These are phyloP conservation scores for Camelina laxa DNA, from an alignment of 345 rosid species.

Conservation along the genomic window DNA sequence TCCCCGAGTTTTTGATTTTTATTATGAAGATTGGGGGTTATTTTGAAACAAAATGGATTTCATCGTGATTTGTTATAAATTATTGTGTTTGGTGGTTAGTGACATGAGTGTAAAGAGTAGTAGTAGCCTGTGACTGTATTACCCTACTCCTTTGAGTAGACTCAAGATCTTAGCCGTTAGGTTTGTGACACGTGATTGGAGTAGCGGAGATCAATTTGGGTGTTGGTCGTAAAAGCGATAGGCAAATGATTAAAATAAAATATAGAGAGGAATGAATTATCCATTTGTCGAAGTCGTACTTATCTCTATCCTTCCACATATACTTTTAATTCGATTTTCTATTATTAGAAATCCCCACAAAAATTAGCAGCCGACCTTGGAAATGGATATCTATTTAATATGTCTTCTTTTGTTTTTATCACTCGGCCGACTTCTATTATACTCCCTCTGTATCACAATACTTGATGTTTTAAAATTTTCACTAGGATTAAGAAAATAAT, in stretches of 20 bases:
- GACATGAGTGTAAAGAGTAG: background rate
- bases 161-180: constrained; percentile 22
- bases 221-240: constrained; percentile 21
- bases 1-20: background rate
- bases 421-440: too few species aligned
- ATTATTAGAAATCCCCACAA: background rate
- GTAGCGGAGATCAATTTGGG: background rate
- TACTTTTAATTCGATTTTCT: background rate
- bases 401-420: background rate
- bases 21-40: background rate
- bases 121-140: constrained; percentile 18
- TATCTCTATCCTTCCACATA: constrained; percentile 15
- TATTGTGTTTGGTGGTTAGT: background rate
- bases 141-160: constrained; percentile 14
- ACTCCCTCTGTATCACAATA: too few species aligned
- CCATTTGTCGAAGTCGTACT: constrained; percentile 23
- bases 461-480: too few species aligned
- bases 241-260: constrained; percentile 8
- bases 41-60: background rate
- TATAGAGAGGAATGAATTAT: background rate
- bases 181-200: constrained; percentile 16
- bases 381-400: background rate
- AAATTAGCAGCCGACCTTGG: background rate
- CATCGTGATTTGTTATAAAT: background rate
- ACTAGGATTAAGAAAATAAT: too few species aligned